phyloP scores from a whole-genome alignment of 176 grass and related monocot genomes.

The Juncus effusus region DNA sequence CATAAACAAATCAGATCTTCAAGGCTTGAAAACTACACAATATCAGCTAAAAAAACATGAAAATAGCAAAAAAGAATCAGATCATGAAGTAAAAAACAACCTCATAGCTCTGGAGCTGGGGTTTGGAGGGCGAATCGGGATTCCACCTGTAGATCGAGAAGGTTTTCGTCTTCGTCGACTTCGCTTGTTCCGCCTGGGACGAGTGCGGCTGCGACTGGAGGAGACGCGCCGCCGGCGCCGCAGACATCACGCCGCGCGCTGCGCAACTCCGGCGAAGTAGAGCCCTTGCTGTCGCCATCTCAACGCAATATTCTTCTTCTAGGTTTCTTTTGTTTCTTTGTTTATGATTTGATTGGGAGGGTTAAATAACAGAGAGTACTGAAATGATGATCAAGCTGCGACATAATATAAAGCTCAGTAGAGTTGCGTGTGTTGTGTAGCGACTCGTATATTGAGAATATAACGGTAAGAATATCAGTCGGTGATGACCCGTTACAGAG shows the following conservation, averaged over 20 bases:
- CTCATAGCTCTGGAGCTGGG: slow-evolving; percentile 79
- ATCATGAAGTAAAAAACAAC: neutral
- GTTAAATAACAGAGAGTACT: neutral
- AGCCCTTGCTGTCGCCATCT: slow-evolving; percentile 28
- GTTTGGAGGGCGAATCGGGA: slow-evolving; percentile 79
- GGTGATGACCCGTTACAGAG: neutral
- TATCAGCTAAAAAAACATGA: no score
- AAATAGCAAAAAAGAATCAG: no score
- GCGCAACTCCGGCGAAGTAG: slow-evolving; percentile 47
- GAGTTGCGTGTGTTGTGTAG: neutral
- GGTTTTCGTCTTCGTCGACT: slow-evolving; percentile 45
- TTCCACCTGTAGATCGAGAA: slow-evolving; percentile 99
- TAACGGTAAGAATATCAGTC: neutral
- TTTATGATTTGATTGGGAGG: slow-evolving; percentile 1
- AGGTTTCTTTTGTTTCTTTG: neutral
- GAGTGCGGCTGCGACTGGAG: slow-evolving; percentile 64
- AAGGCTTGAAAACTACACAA: no score
- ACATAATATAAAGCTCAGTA: neutral
- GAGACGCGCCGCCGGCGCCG: slow-evolving; percentile 45
- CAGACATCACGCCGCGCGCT: slow-evolving; percentile 41
- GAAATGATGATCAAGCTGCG: neutral
- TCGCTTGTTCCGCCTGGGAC: slow-evolving; percentile 40
- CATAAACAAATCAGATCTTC: no score
- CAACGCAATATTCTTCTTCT: neutral
- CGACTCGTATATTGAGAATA: no score